A percentile compares a stretch with the other conserved stretches of the same genome.
phyloP scores from a whole-genome alignment of 805 yeast genomes.

The Tetrapisispora fleetii region DNA sequence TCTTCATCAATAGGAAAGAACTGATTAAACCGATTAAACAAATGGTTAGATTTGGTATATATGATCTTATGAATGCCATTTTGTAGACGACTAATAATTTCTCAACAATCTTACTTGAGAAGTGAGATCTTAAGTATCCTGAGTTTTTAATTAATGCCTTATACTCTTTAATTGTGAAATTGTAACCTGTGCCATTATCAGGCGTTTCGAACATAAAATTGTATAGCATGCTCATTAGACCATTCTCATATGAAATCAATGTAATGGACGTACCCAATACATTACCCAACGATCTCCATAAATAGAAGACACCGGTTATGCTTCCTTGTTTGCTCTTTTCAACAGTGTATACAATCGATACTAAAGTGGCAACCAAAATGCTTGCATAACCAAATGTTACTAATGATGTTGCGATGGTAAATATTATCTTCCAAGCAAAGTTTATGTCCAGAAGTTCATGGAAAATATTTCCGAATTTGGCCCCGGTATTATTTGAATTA shows the following conservation, averaged over 20 bases:
- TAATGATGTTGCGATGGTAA: constrained; percentile 27
- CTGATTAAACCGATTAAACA: constrained; percentile 14
- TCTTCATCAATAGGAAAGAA: constrained; percentile 10
- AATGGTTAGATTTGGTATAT: constrained; percentile 19
- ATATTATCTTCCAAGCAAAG: constrained; percentile 25
- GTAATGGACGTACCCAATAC: constrained; percentile 38
- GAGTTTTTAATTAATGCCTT: constrained; percentile 20
- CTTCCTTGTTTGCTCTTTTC: constrained; percentile 39
- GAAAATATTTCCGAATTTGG: constrained; percentile 39
- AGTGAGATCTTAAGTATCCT: constrained; percentile 20
- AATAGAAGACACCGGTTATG: constrained; percentile 40
- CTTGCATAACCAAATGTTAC: constrained; percentile 43
- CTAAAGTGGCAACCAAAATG: constrained; percentile 49
- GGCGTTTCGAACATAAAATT: constrained; percentile 21
- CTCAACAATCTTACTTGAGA: constrained; percentile 10
- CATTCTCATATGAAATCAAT: constrained; percentile 30
- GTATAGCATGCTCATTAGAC: constrained; percentile 25
- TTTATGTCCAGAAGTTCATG: constrained; percentile 35
- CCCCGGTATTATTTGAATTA: not conserved
- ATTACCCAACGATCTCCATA: constrained; percentile 41
- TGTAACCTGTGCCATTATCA: not conserved
- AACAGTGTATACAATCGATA: constrained; percentile 38
- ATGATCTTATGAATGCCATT: constrained; percentile 21
- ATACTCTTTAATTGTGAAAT: constrained; percentile 17
- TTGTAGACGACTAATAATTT: constrained; percentile 19